phyloP scores from a whole-genome alignment of 371 early-diverging fungal species.

The Parasitella parasitica region DNA sequence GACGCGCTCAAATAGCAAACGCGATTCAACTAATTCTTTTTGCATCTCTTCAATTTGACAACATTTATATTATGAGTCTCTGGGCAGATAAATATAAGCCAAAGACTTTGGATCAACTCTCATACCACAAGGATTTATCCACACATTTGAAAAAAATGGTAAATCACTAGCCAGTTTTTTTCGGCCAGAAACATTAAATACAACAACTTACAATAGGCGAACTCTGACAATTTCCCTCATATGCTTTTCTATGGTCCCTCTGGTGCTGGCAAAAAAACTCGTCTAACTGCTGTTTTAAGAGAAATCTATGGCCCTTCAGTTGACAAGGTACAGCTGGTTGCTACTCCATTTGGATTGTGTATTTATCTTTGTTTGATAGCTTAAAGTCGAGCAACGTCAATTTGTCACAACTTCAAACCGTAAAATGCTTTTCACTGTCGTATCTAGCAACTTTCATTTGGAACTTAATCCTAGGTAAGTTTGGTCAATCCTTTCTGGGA shows the following conservation, averaged over 20 bases:
- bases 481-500: too few species aligned
- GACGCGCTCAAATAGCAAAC: background rate
- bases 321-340: slow-evolving; percentile 69
- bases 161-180: background rate
- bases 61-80: slow-evolving; percentile 65
- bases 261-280: slow-evolving; percentile 98
- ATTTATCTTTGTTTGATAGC: slow-evolving; percentile 36
- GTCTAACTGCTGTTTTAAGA: slow-evolving; percentile 81
- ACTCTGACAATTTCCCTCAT: slow-evolving; percentile 90
- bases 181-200: background rate
- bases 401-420: slow-evolving; percentile 83
- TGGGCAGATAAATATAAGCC: slow-evolving; percentile 99
- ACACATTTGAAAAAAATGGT: slow-evolving; percentile 79
- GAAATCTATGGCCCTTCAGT: slow-evolving; percentile 91
- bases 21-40: background rate
- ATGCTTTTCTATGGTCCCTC: slow-evolving; percentile 95
- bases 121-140: slow-evolving; percentile 79
- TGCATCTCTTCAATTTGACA: background rate
- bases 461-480: slow-evolving; percentile 89
- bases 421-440: slow-evolving; percentile 82
- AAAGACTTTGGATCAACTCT: slow-evolving; percentile 79
- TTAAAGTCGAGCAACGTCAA: slow-evolving; percentile 85
- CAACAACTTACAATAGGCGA: slow-evolving; percentile 50
- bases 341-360: background rate
- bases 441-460: slow-evolving; percentile 91